Conservation (phyloP, 371 early-diverging fungal genomes). For the Mortierella sp. region DNA sequence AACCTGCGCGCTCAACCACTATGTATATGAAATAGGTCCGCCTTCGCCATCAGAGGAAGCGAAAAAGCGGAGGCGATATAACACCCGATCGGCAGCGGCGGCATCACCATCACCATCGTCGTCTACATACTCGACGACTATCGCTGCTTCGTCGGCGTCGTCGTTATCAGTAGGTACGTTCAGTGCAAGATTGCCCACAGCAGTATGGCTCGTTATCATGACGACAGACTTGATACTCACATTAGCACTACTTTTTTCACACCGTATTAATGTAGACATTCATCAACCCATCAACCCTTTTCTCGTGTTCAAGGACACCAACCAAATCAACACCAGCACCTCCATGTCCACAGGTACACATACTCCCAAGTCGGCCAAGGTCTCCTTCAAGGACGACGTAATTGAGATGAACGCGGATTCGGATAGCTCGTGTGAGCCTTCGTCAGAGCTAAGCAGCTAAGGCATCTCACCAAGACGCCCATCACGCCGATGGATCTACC, state of each 20-base stretch:
- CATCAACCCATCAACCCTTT: neutral
- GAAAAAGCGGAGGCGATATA: slow-evolving; percentile 3
- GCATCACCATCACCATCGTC: neutral
- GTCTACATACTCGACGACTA: neutral
- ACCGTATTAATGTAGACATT: neutral
- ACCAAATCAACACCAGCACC: neutral
- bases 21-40: neutral
- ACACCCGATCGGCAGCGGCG: neutral
- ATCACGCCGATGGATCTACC: slow-evolving; percentile 11
- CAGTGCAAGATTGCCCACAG: too few species aligned
- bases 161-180: too few species aligned
- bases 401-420: neutral
- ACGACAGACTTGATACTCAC: neutral
- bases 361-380: slow-evolving; percentile 4
- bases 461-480: slow-evolving; percentile 8
- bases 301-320: neutral
- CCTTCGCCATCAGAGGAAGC: slow-evolving; percentile 16
- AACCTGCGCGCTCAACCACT: neutral
- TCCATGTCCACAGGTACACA: neutral
- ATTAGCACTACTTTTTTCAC: neutral
- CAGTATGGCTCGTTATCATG: neutral
- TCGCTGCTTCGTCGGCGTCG: too few species aligned
- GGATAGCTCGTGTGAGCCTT: slow-evolving; percentile 11
- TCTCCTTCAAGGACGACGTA: neutral
- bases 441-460: slow-evolving; percentile 13